Evolutionary conservation across 257 asterid genomes (phyloP).

Genomic region (Cynanchum wilfordii): DNA sequence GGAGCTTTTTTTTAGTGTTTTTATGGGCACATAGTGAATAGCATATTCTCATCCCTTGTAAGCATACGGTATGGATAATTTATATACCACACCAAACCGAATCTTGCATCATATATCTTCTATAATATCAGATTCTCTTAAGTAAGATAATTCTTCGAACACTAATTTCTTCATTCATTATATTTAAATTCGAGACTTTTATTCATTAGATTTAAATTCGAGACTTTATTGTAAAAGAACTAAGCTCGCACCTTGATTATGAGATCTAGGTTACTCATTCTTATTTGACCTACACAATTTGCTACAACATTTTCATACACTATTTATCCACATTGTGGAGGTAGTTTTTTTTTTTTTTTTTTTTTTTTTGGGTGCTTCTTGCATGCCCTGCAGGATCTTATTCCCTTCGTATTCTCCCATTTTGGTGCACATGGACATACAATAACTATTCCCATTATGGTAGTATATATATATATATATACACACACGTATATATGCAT

Average conservation of each 20-base stretch:
- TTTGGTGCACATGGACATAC: neutral
- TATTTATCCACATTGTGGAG: neutral
- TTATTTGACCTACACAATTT: neutral
- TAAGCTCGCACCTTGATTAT: too few species aligned
- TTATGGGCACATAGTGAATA: neutral
- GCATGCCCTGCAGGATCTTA: slow-evolving; percentile 9
- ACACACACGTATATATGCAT: neutral
- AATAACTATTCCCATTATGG: neutral
- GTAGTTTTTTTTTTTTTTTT: too few species aligned
- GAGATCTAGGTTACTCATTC: neutral
- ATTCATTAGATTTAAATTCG: too few species aligned
- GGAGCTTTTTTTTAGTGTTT: neutral
- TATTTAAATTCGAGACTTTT: too few species aligned
- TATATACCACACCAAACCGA: neutral
- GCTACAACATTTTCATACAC: neutral
- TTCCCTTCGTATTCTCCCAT: slow-evolving; percentile 4
- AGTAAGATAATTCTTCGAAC: too few species aligned
- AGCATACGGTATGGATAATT: neutral
- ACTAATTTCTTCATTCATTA: too few species aligned
- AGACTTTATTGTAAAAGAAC: too few species aligned
- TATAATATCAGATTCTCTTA: too few species aligned
- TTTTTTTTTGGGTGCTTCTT: neutral
- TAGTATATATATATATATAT: too few species aligned
- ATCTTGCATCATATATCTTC: neutral
- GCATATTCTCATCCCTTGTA: slow-evolving; percentile 3